phyloP scores from a whole-genome alignment of 1,284 basidiomycete species.

The Ceratobasidium sp. region DNA sequence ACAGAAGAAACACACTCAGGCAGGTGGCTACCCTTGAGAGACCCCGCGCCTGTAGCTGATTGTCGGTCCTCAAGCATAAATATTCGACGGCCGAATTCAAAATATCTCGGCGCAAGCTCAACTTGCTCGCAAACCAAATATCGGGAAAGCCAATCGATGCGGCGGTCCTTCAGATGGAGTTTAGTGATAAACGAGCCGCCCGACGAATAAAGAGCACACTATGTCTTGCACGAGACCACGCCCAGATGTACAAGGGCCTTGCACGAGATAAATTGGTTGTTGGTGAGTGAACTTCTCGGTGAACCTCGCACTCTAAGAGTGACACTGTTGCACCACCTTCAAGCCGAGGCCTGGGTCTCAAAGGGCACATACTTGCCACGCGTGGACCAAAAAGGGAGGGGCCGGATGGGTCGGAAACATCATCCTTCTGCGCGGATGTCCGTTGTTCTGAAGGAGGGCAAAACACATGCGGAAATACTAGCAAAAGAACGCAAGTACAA shows the following conservation, averaged over 20 bases:
- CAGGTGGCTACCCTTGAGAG: neutral
- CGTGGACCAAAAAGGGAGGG: slow-evolving; percentile 88
- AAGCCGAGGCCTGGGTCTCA: slow-evolving; percentile 92
- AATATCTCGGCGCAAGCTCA: slow-evolving; percentile 92
- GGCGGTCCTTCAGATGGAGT: slow-evolving; percentile 96
- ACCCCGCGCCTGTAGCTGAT: neutral
- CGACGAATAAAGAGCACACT: slow-evolving; percentile 89
- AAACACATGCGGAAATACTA: slow-evolving; percentile 77
- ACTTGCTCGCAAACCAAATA: slow-evolving; percentile 88
- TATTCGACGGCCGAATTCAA: slow-evolving; percentile 92
- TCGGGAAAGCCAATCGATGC: slow-evolving; percentile 90
- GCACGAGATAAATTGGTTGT: slow-evolving; percentile 81
- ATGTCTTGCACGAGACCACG: slow-evolving; percentile 87
- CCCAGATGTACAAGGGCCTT: slow-evolving; percentile 80
- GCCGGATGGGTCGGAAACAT: slow-evolving; percentile 79
- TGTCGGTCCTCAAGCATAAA: slow-evolving; percentile 71
- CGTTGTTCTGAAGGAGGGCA: slow-evolving; percentile 85
- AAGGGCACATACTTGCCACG: slow-evolving; percentile 80
- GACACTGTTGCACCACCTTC: slow-evolving; percentile 2
- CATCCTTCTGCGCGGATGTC: slow-evolving; percentile 82
- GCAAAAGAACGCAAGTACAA: slow-evolving; percentile 72
- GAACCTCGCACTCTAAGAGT: neutral
- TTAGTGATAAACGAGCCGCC: slow-evolving; percentile 90
- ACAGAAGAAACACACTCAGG: slow-evolving; percentile 45
- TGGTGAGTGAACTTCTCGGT: slow-evolving; percentile 63